Evolutionary conservation across 2,329 filamentous ascomycete species (phyloP).

Genomic region (Chaetomium globosum): DNA sequence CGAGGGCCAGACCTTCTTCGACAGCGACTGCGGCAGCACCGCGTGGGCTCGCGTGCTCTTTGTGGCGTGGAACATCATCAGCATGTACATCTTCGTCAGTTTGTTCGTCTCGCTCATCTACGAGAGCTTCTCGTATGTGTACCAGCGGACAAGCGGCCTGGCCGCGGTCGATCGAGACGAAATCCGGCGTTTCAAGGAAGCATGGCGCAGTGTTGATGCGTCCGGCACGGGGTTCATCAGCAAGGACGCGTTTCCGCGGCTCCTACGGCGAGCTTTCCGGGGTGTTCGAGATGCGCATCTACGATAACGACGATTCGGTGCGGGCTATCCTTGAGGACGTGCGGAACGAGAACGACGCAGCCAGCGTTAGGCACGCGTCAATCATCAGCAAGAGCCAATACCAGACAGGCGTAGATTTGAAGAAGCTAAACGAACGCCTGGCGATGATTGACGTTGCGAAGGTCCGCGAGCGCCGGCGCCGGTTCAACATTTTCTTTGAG

Average conservation of each 20-base stretch:
- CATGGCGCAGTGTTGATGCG: conserved; percentile 94
- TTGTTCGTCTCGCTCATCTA: conserved; percentile 98
- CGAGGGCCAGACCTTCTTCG: conserved; percentile 69
- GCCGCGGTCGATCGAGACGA: conserved; percentile 89
- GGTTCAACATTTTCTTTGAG: conserved; percentile 95
- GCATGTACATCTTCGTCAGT: conserved; percentile 99
- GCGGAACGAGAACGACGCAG: conserved; percentile 59
- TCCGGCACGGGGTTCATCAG: conserved; percentile 88
- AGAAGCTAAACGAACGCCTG: conserved; percentile 73
- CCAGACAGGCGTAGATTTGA: conserved; percentile 68
- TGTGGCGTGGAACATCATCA: conserved; percentile 97
- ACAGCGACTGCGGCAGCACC: conserved; percentile 89
- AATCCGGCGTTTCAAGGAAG: conserved; percentile 95
- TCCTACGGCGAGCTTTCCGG: conserved; percentile 92
- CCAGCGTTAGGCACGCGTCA: conserved; percentile 57
- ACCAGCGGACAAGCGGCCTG: conserved; percentile 92
- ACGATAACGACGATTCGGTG: conserved; percentile 87
- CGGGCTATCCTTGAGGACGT: conserved; percentile 85
- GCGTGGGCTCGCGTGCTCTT: conserved; percentile 88
- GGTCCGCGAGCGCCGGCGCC: conserved; percentile 73
- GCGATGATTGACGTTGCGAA: conserved; percentile 71
- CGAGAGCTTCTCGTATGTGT: conserved; percentile 99
- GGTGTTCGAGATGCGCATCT: conserved; percentile 96
- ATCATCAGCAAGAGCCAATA: conserved; percentile 56
- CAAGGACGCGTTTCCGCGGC: conserved; percentile 83